Conservation (phyloP, 768 basidiomycete species). For the Crassisporium funariophilum region DNA sequence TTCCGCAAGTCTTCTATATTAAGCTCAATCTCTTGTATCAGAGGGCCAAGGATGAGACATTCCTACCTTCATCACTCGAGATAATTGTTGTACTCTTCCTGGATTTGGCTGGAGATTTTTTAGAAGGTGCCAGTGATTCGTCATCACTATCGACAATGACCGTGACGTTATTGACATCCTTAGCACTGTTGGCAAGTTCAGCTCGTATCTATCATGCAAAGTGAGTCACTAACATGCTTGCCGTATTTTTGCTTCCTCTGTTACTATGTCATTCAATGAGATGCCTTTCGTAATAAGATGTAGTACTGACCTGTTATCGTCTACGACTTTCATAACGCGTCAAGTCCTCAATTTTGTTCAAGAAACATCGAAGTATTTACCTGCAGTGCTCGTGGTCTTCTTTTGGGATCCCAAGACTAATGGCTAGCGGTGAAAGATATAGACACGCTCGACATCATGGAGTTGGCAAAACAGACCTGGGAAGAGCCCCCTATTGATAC, state of each 20-base stretch:
- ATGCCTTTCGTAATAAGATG: neutral
- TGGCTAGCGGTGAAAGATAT: no score
- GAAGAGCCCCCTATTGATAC: slow-evolving; percentile 15
- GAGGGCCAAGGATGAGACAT: neutral
- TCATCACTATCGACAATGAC: slow-evolving; percentile 32
- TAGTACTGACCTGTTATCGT: slow-evolving; percentile 9
- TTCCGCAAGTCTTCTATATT: slow-evolving; percentile 10
- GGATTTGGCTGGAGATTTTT: slow-evolving; percentile 13
- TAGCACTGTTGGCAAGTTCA: slow-evolving; percentile 2
- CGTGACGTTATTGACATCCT: slow-evolving; percentile 8
- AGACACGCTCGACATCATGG: no score
- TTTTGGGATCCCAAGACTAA: slow-evolving; percentile 19
- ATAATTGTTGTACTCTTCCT: slow-evolving; percentile 15
- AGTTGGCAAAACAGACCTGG: slow-evolving; percentile 11
- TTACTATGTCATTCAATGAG: neutral
- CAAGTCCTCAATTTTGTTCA: no score
- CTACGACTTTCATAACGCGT: no score
- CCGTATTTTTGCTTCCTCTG: slow-evolving; percentile 5
- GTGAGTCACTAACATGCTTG: slow-evolving; percentile 1
- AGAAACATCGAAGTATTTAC: neutral
- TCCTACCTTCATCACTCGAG: slow-evolving; percentile 37
- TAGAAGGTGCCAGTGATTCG: slow-evolving; percentile 22
- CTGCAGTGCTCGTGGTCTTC: neutral
- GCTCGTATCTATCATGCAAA: neutral
- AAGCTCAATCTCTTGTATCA: neutral